Conservation (phyloP, 352 stramenopile species). For the Phytophthora quininea region DNA sequence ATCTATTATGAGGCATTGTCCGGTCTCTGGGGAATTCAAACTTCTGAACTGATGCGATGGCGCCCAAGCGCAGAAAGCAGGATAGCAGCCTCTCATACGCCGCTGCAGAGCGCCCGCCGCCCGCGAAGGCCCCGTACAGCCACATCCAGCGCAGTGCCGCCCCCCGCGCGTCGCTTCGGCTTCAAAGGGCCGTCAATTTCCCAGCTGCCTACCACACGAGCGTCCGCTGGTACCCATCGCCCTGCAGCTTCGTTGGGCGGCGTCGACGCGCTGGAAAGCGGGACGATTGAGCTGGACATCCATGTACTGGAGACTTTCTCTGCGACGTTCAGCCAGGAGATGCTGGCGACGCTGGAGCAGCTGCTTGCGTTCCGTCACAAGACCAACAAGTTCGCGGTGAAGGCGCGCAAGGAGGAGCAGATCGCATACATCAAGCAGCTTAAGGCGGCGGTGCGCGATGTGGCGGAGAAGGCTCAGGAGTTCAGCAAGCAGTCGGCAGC, state of each 20-base stretch:
- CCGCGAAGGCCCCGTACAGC: constrained; percentile 23
- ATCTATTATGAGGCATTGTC: constrained; percentile 1
- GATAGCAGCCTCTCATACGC: constrained; percentile 26
- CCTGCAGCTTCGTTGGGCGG: background rate
- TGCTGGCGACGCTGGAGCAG: constrained; percentile 47
- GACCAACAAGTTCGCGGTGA: constrained; percentile 73
- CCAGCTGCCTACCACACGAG: constrained; percentile 18
- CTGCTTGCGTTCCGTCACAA: constrained; percentile 64
- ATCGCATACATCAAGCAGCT: constrained; percentile 61
- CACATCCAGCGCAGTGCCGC: constrained; percentile 9
- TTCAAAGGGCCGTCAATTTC: constrained; percentile 45
- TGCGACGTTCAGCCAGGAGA: constrained; percentile 40
- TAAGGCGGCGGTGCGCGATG: constrained; percentile 43
- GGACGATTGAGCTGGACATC: constrained; percentile 12
- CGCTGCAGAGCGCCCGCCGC: constrained; percentile 18
- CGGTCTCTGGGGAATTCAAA: constrained; percentile 26
- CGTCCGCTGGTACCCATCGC: background rate
- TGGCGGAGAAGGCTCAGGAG: constrained; percentile 47
- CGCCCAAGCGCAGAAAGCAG: constrained; percentile 43
- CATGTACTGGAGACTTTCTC: constrained; percentile 45
- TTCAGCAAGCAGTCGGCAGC: constrained; percentile 32
- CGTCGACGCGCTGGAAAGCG: background rate
- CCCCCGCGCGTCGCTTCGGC: constrained; percentile 38
- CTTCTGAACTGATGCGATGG: constrained; percentile 34
- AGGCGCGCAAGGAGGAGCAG: constrained; percentile 64